phyloP scores from a whole-genome alignment of 2,329 filamentous ascomycete genomes.

The Ophiostoma ulmi region DNA sequence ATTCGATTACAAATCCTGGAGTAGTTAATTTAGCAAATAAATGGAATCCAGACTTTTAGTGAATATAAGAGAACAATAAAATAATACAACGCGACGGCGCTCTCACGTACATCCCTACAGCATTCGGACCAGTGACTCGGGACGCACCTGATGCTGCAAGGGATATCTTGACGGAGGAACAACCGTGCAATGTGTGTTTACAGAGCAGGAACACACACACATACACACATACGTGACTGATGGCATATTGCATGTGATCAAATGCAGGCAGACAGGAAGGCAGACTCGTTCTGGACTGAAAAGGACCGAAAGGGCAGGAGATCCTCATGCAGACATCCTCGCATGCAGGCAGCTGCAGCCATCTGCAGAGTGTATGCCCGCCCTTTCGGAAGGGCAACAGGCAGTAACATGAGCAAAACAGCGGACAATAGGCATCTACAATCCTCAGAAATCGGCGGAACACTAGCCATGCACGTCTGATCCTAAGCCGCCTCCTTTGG shows the following conservation, averaged over 20 bases:
- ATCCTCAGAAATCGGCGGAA: background rate
- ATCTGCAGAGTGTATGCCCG: background rate
- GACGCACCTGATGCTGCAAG: background rate
- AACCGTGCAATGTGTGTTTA: background rate
- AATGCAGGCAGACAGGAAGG: slow-evolving; percentile 3
- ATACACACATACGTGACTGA: background rate
- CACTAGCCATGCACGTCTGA: slow-evolving; percentile 10
- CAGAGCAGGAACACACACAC: too few species aligned
- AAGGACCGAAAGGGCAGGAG: background rate
- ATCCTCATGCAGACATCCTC: background rate
- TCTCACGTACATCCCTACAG: background rate
- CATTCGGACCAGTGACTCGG: slow-evolving; percentile 5
- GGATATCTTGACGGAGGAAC: background rate
- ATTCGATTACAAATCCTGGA: background rate
- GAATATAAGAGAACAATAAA: too few species aligned
- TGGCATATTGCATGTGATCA: slow-evolving; percentile 2
- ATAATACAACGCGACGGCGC: background rate
- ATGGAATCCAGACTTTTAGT: too few species aligned
- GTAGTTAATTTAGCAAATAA: background rate
- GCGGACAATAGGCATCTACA: background rate
- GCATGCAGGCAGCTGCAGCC: background rate
- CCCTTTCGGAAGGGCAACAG: background rate
- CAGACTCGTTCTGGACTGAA: background rate
- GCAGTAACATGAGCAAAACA: slow-evolving; percentile 1
- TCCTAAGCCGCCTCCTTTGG: background rate